phyloP scores from a whole-genome alignment of 176 grass and related monocot species.

The Rhynchospora breviuscula region DNA sequence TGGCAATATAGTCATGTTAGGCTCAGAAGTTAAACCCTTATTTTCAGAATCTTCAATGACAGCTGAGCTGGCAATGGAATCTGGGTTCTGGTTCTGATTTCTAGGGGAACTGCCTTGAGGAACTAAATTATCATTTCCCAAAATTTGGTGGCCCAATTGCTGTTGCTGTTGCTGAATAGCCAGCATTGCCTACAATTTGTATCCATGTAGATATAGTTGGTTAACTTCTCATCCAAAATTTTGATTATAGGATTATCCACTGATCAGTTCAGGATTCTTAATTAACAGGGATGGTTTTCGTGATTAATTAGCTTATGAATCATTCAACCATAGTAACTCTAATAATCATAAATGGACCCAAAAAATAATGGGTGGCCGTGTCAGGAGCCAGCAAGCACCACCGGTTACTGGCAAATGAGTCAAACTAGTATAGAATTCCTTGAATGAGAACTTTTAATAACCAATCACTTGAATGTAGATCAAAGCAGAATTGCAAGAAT shows the following conservation, averaged over 20 bases:
- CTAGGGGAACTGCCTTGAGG: conserved; percentile 32
- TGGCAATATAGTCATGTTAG: conserved; percentile 18
- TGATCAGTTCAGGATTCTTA: background rate
- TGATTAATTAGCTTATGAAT: background rate
- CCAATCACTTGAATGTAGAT: conserved; percentile 2
- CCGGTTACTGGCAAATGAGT: background rate
- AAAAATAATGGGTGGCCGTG: background rate
- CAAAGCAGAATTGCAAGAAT: conserved; percentile 8
- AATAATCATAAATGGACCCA: conserved; percentile 3
- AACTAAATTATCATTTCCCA: conserved; percentile 32
- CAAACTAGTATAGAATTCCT: background rate
- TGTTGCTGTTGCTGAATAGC: conserved; percentile 54
- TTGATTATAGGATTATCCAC: conserved; percentile 3
- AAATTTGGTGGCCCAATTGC: conserved; percentile 37
- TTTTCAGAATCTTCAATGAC: conserved; percentile 29
- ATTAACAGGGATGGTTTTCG: background rate
- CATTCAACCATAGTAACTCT: background rate
- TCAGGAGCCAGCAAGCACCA: background rate
- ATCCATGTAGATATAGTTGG: conserved; percentile 18
- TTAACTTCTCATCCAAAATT: conserved; percentile 12
- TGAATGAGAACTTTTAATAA: conserved; percentile 1
- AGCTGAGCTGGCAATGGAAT: conserved; percentile 30
- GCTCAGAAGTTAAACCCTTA: conserved; percentile 31
- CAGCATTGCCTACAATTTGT: conserved; percentile 37
- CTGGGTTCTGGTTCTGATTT: conserved; percentile 27